Base-by-base conservation (phyloP, 2,329 filamentous ascomycete genomes). In the Aschersonia sp. region DNA sequence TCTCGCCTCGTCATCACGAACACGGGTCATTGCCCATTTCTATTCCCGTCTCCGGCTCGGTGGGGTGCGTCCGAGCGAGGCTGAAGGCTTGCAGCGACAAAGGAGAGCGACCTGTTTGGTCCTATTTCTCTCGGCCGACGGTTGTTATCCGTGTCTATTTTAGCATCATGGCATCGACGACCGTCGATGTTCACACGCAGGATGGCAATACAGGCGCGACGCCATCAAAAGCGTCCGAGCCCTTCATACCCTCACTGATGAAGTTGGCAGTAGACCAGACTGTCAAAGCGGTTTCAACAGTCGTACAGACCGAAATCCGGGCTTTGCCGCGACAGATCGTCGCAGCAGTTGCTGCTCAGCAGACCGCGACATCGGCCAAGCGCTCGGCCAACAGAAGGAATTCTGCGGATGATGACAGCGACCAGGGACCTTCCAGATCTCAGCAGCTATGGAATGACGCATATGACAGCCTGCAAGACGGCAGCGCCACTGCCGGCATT, bases 401-500 rank as follows among this genome's bases (percentile, higher is more conserved):
- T n/a, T 43, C 44, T 12, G 43, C 42, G 8, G 41, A 42, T 39
- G 45, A 45, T 39, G 47, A 47, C 39, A 47, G 45, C 14, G 40
- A 47, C 31, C 40, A 41, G 42, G 49, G 22, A 5, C 40, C 31
- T 14, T 44, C 49, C 14, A 49, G 49, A 32, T 50, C 49, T 29
- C 49, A 50, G 35, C 45, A 45, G 43, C 43, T 50, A 14, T 50
- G 49, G 49, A 47, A 50, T 43, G 45, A 50, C 12, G 49, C 49
- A 10, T 50, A 50, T 10, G 49, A 50, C 43, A 32, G 42, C 30
- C 42, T 50, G 49, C 37, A 50, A 31, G 47, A 45, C 22, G n/a
- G 45, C 5, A 47, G 10, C 5, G 43, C 47, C 22, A 50, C 49
- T 11, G 43, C 49, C 35, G 45, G 43, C 30, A 50, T 49, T 32